Percentiles rank a stretch among this genome's conserved stretches.
These are phyloP conservation scores for Fusarium verticillioides DNA, from an alignment of 2,329 filamentous ascomycete species.

Conservation along the genomic window DNA sequence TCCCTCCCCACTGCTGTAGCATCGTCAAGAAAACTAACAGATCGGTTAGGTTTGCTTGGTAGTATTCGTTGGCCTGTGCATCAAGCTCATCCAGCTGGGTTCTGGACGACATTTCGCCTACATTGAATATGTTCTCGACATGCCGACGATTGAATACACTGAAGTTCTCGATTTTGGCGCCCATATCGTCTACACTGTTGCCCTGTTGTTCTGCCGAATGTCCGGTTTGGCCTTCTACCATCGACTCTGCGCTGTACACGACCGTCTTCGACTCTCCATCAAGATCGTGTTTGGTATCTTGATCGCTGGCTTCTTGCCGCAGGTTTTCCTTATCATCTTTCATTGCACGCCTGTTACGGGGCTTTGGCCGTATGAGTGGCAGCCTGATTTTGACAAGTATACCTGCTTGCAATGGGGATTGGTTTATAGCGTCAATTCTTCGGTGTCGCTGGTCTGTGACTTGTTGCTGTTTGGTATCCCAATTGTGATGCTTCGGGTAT, in stretches of 20 bases:
- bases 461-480: constrained; percentile 63
- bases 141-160: constrained; percentile 53
- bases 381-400: constrained; percentile 53
- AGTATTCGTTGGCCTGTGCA: constrained; percentile 55
- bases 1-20: constrained; percentile 6
- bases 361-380: constrained; percentile 63
- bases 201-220: constrained; percentile 60
- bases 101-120: constrained; percentile 59
- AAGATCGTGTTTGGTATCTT: constrained; percentile 51
- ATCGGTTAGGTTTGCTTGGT: constrained; percentile 51
- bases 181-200: constrained; percentile 63
- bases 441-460: constrained; percentile 61
- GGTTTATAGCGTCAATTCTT: constrained; percentile 63
- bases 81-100: constrained; percentile 59
- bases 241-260: constrained; percentile 55
- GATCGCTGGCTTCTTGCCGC: constrained; percentile 57
- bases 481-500: constrained; percentile 56
- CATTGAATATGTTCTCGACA: constrained; percentile 58
- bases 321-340: constrained; percentile 62
- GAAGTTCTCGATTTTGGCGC: constrained; percentile 62
- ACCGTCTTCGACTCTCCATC: constrained; percentile 51
- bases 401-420: constrained; percentile 61
- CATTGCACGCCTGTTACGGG: constrained; percentile 63
- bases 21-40: constrained; percentile 13
- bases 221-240: constrained; percentile 64